Evolutionary conservation across 345 rosid species (phyloP), one percentile per base, ranked within the genome.

Genomic region (Lepidium aucheri): DNA sequence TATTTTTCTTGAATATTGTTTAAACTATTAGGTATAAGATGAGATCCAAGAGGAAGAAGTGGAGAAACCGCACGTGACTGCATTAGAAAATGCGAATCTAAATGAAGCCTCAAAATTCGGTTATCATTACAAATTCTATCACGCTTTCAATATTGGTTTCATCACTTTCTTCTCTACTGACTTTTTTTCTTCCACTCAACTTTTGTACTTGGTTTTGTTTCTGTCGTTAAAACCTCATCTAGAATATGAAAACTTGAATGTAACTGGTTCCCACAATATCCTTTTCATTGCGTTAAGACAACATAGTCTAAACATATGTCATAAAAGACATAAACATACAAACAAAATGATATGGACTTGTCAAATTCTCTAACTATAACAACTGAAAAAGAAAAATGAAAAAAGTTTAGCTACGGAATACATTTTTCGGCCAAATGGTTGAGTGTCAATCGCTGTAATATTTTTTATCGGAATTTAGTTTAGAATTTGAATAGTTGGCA

Each of bases 101-200:
- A 26, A 54, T 71, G 62, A 43, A 26, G 15, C 65, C 13, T 52
- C 54, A 35, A 11, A 22, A 34, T 43, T 69, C 1, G 4, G 53
- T 39, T 50, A 59, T 69, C 54, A 69, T 61, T 53, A 6, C 56
- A 63, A 54, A n/a, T 26, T 28, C 20, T 10, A n/a, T 35, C 63
- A 70, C 65, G 70, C 65, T 55, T 47, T 9, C 52, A 9, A 17
- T 18, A 26, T 62, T 53, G 32, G 55, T 1, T 53, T 15, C 63
- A 24, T 53, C 63, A 53, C 12, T 70, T 62, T 63, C 75, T 47
- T 36, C 65, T n/a, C n/a, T n/a, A n/a, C n/a, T n/a, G n/a, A n/a
- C n/a, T n/a, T n/a, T n/a, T n/a, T n/a, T n/a, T n/a, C 75, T 47
- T 36, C 65, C 59, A 55, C 59, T 38, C n/a, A 24, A 54, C 30